phyloP scores from a whole-genome alignment of 768 basidiomycete genomes.

The Lactarius pseudohatsudake region DNA sequence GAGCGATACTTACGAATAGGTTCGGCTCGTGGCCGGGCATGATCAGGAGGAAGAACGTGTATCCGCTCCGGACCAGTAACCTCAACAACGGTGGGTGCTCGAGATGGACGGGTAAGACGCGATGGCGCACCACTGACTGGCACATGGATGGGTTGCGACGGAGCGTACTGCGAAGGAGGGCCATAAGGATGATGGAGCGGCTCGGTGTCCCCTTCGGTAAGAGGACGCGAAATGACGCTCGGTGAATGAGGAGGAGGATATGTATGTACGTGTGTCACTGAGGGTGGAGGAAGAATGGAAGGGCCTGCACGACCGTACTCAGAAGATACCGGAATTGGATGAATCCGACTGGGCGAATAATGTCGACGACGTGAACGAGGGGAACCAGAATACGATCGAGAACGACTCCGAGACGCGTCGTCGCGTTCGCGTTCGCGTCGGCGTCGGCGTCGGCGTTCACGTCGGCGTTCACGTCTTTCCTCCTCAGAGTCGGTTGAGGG shows the following conservation, averaged over 20 bases:
- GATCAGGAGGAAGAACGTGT: constrained; percentile 10
- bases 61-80: constrained; percentile 24
- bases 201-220: constrained; percentile 8
- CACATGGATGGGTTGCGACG: constrained; percentile 9
- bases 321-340: constrained; percentile 13
- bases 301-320: constrained; percentile 11
- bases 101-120: constrained; percentile 13
- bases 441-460: neutral
- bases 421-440: neutral
- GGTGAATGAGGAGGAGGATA: constrained; percentile 9
- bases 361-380: neutral
- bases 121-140: constrained; percentile 11
- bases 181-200: constrained; percentile 18
- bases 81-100: constrained; percentile 22
- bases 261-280: constrained; percentile 13
- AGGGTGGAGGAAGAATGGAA: neutral
- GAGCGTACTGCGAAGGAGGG: constrained; percentile 7
- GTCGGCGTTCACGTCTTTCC: constrained; percentile 1
- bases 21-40: constrained; percentile 3
- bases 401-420: neutral
- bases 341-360: constrained; percentile 2
- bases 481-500: constrained; percentile 9
- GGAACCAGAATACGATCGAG: neutral
- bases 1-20: constrained; percentile 16
- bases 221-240: neutral